These are phyloP conservation scores for Fusarium napiforme DNA, from an alignment of 2,329 filamentous ascomycete species.

Conservation along the genomic window DNA sequence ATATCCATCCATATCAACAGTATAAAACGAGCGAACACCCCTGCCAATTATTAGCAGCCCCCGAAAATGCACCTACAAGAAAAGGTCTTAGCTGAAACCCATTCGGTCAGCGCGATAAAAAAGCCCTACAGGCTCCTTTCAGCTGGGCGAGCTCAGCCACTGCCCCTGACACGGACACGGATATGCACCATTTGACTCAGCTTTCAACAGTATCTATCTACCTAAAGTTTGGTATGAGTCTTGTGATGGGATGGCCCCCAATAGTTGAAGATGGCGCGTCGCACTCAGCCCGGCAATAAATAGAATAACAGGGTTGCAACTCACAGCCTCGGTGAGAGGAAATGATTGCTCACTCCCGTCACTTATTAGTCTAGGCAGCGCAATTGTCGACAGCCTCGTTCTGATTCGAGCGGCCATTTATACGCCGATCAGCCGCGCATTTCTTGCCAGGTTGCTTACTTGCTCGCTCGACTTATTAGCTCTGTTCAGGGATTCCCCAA, in stretches of 20 bases:
- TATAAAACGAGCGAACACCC: neutral
- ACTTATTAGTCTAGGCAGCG: constrained; percentile 13
- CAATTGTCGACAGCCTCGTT: constrained; percentile 18
- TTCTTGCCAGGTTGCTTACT: neutral
- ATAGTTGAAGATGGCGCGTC: neutral
- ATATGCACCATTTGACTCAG: constrained; percentile 27
- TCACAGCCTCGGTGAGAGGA: constrained; percentile 4
- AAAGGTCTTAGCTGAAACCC: neutral
- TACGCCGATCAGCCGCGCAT: constrained; percentile 1
- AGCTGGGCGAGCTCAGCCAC: constrained; percentile 38
- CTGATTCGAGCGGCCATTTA: constrained; percentile 18
- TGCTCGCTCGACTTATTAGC: neutral
- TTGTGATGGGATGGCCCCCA: constrained; percentile 29
- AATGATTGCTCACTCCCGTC: constrained; percentile 4
- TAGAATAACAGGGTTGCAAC: neutral
- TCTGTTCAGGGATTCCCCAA: constrained; percentile 15
- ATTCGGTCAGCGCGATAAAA: constrained; percentile 4
- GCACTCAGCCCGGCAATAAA: neutral
- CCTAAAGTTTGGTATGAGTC: constrained; percentile 12
- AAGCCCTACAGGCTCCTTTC: constrained; percentile 12
- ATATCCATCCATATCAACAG: neutral
- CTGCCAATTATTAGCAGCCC: neutral
- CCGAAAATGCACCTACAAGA: neutral
- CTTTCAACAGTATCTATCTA: constrained; percentile 6
- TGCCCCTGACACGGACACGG: constrained; percentile 1